Conservation (phyloP, 768 basidiomycete genomes). For the Macrolepiota fuliginosa region DNA sequence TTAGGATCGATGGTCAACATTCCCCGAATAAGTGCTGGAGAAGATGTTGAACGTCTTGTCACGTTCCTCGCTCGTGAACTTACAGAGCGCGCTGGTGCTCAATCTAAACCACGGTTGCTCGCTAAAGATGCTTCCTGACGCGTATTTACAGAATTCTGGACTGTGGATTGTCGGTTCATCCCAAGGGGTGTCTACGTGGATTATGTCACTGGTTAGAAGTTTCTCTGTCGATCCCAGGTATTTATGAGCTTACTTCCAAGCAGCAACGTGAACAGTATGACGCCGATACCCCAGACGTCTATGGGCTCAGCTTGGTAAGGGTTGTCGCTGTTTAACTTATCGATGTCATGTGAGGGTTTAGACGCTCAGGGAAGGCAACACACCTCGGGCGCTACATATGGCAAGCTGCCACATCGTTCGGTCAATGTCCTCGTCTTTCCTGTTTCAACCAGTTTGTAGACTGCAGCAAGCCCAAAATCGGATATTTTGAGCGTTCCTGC, state of each 20-base stretch:
- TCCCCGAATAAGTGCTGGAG: constrained; percentile 68
- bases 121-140: constrained; percentile 68
- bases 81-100: constrained; percentile 56
- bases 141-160: constrained; percentile 76
- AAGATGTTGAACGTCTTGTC: background rate
- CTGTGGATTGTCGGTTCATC: constrained; percentile 85
- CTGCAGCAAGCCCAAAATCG: constrained; percentile 92
- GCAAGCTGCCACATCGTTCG: constrained; percentile 88
- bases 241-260: constrained; percentile 72
- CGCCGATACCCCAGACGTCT: constrained; percentile 94
- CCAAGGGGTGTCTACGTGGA: constrained; percentile 84
- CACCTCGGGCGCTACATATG: constrained; percentile 95
- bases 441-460: constrained; percentile 79
- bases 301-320: constrained; percentile 90
- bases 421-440: constrained; percentile 75
- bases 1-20: constrained; percentile 72
- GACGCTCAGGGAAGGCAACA: constrained; percentile 14
- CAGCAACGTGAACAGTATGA: constrained; percentile 89
- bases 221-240: background rate
- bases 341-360: background rate
- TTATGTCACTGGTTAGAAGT: background rate
- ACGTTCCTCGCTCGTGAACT: constrained; percentile 22
- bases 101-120: constrained; percentile 82
- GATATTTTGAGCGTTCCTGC: constrained; percentile 88
- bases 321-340: constrained; percentile 59